Base-by-base conservation (phyloP, 352 stramenopile genomes). In the Pythium brassicae region DNA sequence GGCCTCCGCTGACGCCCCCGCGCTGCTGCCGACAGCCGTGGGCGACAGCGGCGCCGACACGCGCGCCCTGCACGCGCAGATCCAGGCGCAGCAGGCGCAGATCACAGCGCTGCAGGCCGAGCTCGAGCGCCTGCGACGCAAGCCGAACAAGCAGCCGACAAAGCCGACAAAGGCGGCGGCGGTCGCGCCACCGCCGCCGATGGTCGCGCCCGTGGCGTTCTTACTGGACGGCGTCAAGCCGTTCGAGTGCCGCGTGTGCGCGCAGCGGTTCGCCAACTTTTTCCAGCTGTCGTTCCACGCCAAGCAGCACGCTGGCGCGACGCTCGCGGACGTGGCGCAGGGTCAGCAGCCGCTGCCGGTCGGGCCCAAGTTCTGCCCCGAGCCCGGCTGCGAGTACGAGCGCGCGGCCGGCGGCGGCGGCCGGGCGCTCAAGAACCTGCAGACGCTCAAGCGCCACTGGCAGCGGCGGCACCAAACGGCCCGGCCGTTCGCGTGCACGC, bases 371-470 rank as follows among this genome's bases (percentile, higher is more conserved):
- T 78, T 72, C 59, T 86, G 74, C 53, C 78, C 76, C 34, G 78
- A 85, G 40, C 42, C 60, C 0, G 53, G 68, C n/a, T 89, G 78
- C 27, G 76, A 84, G 48, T 87, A 84, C 51, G 65, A 67, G 2
- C 62, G 75, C 46, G 52, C 64, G 7, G 65, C 53, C 11, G 73
- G 64, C 8, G 65, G 55, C 14, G 73, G 64, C 14, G 73, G 64
- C n/a, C 69, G 64, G 63, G 79, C 75, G 40, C 69, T 88, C 55
- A 69, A 73, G 52, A 88, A 79, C n/a, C 59, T 88, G 27, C 78
- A 86, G 56, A 88, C 77, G 8, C 63, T 86, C 53, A 88, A 88
- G 54, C 78, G 78, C n/a, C 78, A 88, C 55, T 88, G 76, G 75
- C 78, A 86, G 54, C 78, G 78, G 8, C 69, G 75, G 1, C 78